Base-by-base conservation (phyloP, 1,139 yeast genomes). In the Diutina siamensis region DNA sequence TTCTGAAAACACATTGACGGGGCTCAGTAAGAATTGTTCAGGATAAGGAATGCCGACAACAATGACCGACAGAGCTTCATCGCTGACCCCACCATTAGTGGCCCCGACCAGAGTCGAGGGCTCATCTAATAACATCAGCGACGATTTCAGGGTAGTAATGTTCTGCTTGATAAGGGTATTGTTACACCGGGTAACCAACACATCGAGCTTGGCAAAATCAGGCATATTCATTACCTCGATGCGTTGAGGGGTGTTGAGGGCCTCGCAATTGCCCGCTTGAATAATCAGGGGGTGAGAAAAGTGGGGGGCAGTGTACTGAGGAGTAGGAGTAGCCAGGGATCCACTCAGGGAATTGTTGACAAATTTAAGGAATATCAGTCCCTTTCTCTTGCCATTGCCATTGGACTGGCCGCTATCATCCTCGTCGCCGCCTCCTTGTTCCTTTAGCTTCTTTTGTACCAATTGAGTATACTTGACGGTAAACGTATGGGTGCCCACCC, bases 21-120 rank as follows among this genome's bases (percentile, higher is more conserved):
- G 73, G 34, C 52, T 57, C 13, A 55, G 54, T 28, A 69, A 54
- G 44, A 54, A 58, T 1, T 66, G 55, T 47, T 71, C 76, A 1
- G 74, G 73, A 18, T 61, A 60, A 0, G 75, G 74, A 15, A 71
- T 70, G 0, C 76, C 76, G 9, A 71, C 65, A 4, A 71, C 55
- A 3, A 71, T 63, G 17, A 65, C 62, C 46, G 27, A 28, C 35
- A 31, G 27, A 20, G 31, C 42, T 15, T 25, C 42, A 15, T n/a
- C 42, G 2, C 31, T 25, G 10, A 15, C 32, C 2, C 42, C 42
- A 15, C 32, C 42, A 27, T 12, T 38, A 15, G 28, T n/a, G 13
- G 42, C 10, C n/a, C 3, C 13, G 21, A 15, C 32, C 32, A 15
- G 42, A n/a, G 28, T 15, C 19, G 36, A 5, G 10, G 28, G 9